Evolutionary conservation across 2,329 filamentous ascomycete genomes (phyloP).

Genomic region (Lomentospora prolificans): DNA sequence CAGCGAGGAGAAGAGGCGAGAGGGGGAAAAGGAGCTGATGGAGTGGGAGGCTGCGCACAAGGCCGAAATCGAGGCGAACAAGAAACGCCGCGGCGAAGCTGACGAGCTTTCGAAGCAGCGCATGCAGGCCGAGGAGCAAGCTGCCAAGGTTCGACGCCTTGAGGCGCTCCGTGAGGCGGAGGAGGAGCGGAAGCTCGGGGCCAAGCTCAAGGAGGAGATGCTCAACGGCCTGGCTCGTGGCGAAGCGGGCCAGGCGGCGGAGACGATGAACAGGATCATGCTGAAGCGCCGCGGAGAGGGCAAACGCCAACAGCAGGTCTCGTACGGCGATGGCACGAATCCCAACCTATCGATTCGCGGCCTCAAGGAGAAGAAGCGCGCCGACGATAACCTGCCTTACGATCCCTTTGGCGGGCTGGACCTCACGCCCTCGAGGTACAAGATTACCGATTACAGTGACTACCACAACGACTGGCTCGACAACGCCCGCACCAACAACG

Average conservation of each 20-base stretch:
- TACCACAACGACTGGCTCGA: constrained; percentile 73
- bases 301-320: constrained; percentile 21
- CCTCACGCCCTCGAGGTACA: constrained; percentile 60
- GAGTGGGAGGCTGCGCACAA: constrained; percentile 67
- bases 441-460: constrained; percentile 40
- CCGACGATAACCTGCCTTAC: constrained; percentile 59
- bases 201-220: constrained; percentile 56
- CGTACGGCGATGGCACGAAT: constrained; percentile 24
- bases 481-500: constrained; percentile 51
- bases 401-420: constrained; percentile 77
- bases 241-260: constrained; percentile 48
- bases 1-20: constrained; percentile 49
- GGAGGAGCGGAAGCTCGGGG: constrained; percentile 55
- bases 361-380: constrained; percentile 38
- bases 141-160: constrained; percentile 47
- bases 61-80: constrained; percentile 55
- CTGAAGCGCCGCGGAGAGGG: constrained; percentile 63
- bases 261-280: constrained; percentile 49
- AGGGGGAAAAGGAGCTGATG: constrained; percentile 33
- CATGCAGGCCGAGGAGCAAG: constrained; percentile 57
- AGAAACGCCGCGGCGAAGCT: constrained; percentile 42
- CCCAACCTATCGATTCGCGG: constrained; percentile 62
- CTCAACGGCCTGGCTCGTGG: constrained; percentile 59
- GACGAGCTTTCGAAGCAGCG: constrained; percentile 42
- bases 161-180: constrained; percentile 59